A percentile compares a stretch with the other conserved stretches of the same genome.
Conservation (phyloP, 495 filamentous ascomycete species). For the Aeminium ludgeri region DNA sequence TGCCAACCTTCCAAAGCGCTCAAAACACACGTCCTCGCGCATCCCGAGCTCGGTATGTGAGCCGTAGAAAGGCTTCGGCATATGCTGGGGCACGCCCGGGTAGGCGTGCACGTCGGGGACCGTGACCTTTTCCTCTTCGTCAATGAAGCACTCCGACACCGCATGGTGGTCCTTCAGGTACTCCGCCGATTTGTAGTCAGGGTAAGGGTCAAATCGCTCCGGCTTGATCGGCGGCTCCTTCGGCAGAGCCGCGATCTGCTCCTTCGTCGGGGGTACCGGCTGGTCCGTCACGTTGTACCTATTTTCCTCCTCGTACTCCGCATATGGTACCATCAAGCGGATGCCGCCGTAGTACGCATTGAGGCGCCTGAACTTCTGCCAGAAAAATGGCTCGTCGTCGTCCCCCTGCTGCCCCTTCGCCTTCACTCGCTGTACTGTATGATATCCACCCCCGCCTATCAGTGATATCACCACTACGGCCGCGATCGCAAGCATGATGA, state of each 20-base stretch:
- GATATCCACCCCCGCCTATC: slow-evolving; percentile 18
- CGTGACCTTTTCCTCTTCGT: slow-evolving; percentile 19
- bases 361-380: slow-evolving; percentile 21
- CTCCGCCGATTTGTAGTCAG: slow-evolving; percentile 18
- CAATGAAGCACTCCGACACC: slow-evolving; percentile 25
- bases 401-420: neutral
- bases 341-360: slow-evolving; percentile 26
- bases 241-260: slow-evolving; percentile 5
- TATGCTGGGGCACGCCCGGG: slow-evolving; percentile 27
- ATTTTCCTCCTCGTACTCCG: slow-evolving; percentile 21
- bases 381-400: slow-evolving; percentile 18
- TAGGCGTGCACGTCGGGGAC: slow-evolving; percentile 27
- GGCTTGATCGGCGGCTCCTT: slow-evolving; percentile 22
- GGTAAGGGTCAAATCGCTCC: slow-evolving; percentile 25
- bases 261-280: slow-evolving; percentile 1
- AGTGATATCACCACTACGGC: slow-evolving; percentile 15
- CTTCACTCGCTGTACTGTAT: slow-evolving; percentile 6
- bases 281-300: slow-evolving; percentile 8
- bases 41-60: slow-evolving; percentile 25
- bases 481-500: slow-evolving; percentile 11
- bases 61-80: slow-evolving; percentile 23
- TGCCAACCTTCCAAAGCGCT: slow-evolving; percentile 25
- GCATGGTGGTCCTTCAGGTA: slow-evolving; percentile 19
- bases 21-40: slow-evolving; percentile 25
- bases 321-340: slow-evolving; percentile 17